Percentiles rank a stretch among this genome's conserved stretches.
These are phyloP conservation scores for Pseudonitzschia multistriata DNA, from an alignment of 108 stramenopile genomes.

Conservation along the genomic window DNA sequence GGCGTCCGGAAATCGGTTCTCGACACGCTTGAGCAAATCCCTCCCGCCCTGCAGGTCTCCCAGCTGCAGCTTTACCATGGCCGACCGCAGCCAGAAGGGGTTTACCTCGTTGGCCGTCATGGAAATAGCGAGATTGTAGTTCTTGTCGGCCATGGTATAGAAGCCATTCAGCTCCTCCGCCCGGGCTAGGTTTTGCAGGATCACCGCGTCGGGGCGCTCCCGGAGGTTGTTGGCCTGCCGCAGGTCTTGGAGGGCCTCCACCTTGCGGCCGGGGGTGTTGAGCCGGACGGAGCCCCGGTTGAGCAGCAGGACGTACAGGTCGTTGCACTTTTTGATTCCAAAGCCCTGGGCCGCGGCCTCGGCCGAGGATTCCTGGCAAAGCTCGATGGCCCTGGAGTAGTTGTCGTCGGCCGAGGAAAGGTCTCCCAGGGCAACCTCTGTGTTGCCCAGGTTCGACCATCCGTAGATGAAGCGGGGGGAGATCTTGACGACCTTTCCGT, in stretches of 20 bases:
- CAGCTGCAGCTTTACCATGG: slow-evolving; percentile 78
- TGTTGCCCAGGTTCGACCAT: slow-evolving; percentile 78
- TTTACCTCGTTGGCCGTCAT: slow-evolving; percentile 87
- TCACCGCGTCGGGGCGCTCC: slow-evolving; percentile 72
- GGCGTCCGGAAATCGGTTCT: slow-evolving; percentile 85
- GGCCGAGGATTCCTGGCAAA: slow-evolving; percentile 50
- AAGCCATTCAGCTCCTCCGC: slow-evolving; percentile 76
- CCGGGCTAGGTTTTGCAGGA: slow-evolving; percentile 77
- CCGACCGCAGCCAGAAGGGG: slow-evolving; percentile 79
- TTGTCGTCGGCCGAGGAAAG: slow-evolving; percentile 53
- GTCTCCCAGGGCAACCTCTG: slow-evolving; percentile 71
- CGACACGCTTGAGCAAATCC: slow-evolving; percentile 74
- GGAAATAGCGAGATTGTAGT: slow-evolving; percentile 70
- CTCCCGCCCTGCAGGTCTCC: slow-evolving; percentile 58
- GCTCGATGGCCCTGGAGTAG: slow-evolving; percentile 66
- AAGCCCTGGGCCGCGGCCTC: slow-evolving; percentile 28
- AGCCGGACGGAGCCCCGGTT: slow-evolving; percentile 76
- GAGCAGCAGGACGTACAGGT: slow-evolving; percentile 70
- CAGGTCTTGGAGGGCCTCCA: slow-evolving; percentile 67
- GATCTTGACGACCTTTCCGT: slow-evolving; percentile 74
- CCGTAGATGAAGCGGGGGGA: slow-evolving; percentile 77
- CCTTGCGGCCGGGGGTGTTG: slow-evolving; percentile 48
- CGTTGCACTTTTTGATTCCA: slow-evolving; percentile 61
- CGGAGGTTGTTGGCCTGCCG: slow-evolving; percentile 49
- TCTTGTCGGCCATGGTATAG: slow-evolving; percentile 55